Evolutionary conservation across 441 rosid genomes (phyloP).

Genomic region (California macrophylla): DNA sequence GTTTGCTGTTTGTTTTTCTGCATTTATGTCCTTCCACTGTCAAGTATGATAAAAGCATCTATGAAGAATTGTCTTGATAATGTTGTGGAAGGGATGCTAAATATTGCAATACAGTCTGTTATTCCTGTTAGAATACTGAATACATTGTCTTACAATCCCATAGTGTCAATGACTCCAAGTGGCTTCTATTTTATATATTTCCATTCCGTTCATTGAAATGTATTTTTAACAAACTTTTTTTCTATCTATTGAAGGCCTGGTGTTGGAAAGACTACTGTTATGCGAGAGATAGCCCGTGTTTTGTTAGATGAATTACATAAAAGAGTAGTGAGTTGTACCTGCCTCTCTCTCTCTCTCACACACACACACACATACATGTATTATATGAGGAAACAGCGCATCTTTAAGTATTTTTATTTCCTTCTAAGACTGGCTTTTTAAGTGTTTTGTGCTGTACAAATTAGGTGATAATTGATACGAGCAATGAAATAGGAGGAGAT

Average conservation of each 20-base stretch:
- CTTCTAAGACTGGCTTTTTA: neutral
- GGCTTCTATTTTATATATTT: neutral
- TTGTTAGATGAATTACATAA: conserved; percentile 52
- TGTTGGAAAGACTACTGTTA: conserved; percentile 60
- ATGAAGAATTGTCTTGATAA: neutral
- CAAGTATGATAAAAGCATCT: neutral
- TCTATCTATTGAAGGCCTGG: conserved; percentile 38
- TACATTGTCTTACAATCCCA: too few relatives aligned
- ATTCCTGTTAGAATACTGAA: neutral
- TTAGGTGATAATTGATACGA: conserved; percentile 56
- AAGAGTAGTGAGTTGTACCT: conserved; percentile 40
- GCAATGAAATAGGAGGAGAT: conserved; percentile 67
- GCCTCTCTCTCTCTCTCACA: neutral
- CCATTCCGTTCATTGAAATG: neutral
- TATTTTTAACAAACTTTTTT: neutral
- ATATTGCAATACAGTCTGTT: neutral
- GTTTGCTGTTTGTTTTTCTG: neutral
- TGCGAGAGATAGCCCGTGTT: conserved; percentile 57
- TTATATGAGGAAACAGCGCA: neutral
- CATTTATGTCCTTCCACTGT: neutral
- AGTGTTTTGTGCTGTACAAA: neutral
- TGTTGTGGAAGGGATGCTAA: neutral
- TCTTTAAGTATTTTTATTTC: neutral
- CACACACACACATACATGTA: neutral
- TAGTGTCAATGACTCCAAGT: neutral